Evolutionary conservation across 192 early-diverging fungal genomes (phyloP), one percentile per base, ranked within the genome.

Genomic region (Bifiguratus adelaidae): DNA sequence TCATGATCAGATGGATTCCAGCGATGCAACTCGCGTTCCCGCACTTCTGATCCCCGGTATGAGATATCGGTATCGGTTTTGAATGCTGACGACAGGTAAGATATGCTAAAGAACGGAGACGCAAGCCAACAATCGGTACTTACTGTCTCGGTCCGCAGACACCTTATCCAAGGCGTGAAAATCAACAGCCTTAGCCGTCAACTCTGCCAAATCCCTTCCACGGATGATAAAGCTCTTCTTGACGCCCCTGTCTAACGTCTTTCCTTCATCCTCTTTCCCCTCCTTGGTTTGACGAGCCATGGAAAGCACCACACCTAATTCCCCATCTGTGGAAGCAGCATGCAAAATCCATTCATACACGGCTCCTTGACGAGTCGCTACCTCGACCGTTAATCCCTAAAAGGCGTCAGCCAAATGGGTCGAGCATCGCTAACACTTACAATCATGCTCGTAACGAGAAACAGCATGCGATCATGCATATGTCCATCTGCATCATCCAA

Each of bases 21-120:
- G 52, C 79, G 76, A 54, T 91, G 81, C 22, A 99, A 73, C 52
- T 88, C 83, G 16, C 93, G 84, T 61, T 87, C 88, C 18, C 69
- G 71, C 7, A 73, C 65, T 7, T 80, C 73, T 23, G 69, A 68
- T 34, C 60, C 59, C 3, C 65, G 59, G 18, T 82, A 70, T 56
- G 78, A 86, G 48, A 99, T 99, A 40, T 89, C 87, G 0, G 87
- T 76, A 55, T 99, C 95, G 0, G 90, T 95, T 44, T 86, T 81
- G 65, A 98, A 92, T 15, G 68, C 76, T 73, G 30, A 30, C 15
- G 16, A 18, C 28, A 19, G 4, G 42, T 41, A 41, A 19, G 27
- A 23, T 20, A 23, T 30, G 13, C 2, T 15, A 63, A 41, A n/a
- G n/a, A n/a, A n/a, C n/a, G n/a, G n/a, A 33, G 8, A 33, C 32